Percentiles rank a stretch among this genome's conserved stretches.
Evolutionary conservation across 306 rosid species (phyloP).

Genomic region (Dryas octopetala): DNA sequence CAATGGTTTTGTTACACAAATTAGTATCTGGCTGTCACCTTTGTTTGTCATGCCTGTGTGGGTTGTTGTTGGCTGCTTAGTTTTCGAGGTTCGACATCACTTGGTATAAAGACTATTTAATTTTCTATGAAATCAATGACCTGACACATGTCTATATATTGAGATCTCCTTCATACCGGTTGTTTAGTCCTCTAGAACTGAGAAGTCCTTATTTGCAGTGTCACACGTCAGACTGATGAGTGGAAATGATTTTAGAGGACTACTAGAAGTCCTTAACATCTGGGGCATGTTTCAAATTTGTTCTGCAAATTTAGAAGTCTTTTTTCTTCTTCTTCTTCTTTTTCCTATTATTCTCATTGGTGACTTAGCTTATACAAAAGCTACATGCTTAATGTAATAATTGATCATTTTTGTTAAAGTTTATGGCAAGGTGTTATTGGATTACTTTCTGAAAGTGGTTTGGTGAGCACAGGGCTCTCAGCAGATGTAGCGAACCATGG

Average conservation of each 20-base stretch:
- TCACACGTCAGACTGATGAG: neutral
- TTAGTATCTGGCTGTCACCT: neutral
- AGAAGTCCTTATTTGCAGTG: neutral
- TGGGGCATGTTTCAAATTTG: neutral
- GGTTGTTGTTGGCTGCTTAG: neutral
- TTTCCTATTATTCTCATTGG: neutral
- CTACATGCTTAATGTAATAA: neutral
- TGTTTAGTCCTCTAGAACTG: neutral
- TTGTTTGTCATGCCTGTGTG: neutral
- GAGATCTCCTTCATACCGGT: neutral
- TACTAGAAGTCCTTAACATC: constrained; percentile 7
- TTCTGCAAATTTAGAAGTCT: neutral
- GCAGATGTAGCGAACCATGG: constrained; percentile 43
- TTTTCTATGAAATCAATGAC: neutral
- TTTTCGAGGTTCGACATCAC: neutral
- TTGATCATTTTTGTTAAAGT: neutral
- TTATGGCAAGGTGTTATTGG: constrained; percentile 7
- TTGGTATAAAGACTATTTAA: neutral
- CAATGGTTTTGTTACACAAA: neutral
- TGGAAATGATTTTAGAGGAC: constrained; percentile 10
- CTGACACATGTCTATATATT: neutral
- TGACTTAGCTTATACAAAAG: neutral
- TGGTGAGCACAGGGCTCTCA: constrained; percentile 35
- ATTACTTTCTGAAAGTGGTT: constrained; percentile 30
- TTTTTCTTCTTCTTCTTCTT: neutral